These are phyloP conservation scores for Shiraia sp. DNA, from an alignment of 2,329 filamentous ascomycete genomes.

Conservation along the genomic window DNA sequence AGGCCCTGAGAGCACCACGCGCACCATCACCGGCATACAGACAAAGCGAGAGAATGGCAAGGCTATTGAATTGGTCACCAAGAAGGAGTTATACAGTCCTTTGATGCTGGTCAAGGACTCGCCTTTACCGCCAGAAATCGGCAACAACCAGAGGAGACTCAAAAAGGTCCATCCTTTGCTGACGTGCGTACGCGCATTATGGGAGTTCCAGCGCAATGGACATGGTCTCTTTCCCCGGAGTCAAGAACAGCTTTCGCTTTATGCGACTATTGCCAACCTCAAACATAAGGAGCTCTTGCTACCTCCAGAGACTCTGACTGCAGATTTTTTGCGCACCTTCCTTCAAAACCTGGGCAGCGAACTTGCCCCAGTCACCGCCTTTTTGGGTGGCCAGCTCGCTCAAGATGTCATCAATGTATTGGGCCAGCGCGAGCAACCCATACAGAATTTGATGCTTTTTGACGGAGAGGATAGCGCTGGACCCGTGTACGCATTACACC, in stretches of 20 bases:
- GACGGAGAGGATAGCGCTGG: slow-evolving; percentile 81
- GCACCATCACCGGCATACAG: slow-evolving; percentile 72
- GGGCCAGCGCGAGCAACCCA: slow-evolving; percentile 85
- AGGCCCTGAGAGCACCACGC: slow-evolving; percentile 75
- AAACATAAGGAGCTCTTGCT: slow-evolving; percentile 70
- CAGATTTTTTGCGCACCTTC: slow-evolving; percentile 77
- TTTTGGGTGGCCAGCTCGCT: slow-evolving; percentile 85
- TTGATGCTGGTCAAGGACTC: slow-evolving; percentile 84
- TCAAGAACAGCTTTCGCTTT: slow-evolving; percentile 64
- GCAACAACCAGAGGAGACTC: slow-evolving; percentile 68
- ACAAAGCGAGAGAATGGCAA: slow-evolving; percentile 66
- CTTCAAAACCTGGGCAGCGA: slow-evolving; percentile 84
- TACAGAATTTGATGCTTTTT: slow-evolving; percentile 93
- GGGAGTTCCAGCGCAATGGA: slow-evolving; percentile 73
- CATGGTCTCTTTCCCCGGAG: slow-evolving; percentile 52
- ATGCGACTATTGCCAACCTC: slow-evolving; percentile 76
- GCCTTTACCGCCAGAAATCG: slow-evolving; percentile 68
- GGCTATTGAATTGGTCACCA: slow-evolving; percentile 82
- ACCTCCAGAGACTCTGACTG: slow-evolving; percentile 49
- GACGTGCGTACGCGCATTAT: slow-evolving; percentile 84
- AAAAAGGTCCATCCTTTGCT: slow-evolving; percentile 80
- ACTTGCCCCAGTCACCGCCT: slow-evolving; percentile 82
- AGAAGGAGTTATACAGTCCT: slow-evolving; percentile 87
- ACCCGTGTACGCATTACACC: slow-evolving; percentile 80
- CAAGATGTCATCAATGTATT: slow-evolving; percentile 98